phyloP scores from a whole-genome alignment of 2,329 filamentous ascomycete genomes.

The Paramyrothecium roridum region DNA sequence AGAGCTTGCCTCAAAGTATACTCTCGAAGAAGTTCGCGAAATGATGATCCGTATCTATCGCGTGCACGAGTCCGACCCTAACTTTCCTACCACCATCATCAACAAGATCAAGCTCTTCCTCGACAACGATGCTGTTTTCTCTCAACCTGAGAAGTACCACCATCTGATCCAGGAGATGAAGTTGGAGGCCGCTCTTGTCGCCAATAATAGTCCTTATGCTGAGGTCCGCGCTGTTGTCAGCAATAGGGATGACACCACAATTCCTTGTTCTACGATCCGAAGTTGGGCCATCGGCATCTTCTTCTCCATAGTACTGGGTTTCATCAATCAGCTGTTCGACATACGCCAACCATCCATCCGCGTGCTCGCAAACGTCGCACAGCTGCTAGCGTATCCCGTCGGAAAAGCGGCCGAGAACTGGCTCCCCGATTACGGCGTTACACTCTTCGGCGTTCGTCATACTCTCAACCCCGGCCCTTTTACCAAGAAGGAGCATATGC shows the following conservation, averaged over 20 bases:
- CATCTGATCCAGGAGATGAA: slow-evolving; percentile 52
- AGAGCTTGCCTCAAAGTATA: slow-evolving; percentile 38
- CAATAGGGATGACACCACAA: slow-evolving; percentile 49
- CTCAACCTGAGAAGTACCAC: slow-evolving; percentile 42
- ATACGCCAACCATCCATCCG: slow-evolving; percentile 53
- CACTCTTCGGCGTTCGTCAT: slow-evolving; percentile 40
- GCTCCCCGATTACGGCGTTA: slow-evolving; percentile 49
- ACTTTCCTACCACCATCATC: slow-evolving; percentile 36
- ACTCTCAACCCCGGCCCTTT: slow-evolving; percentile 55
- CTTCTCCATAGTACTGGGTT: slow-evolving; percentile 46
- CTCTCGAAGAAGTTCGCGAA: slow-evolving; percentile 38
- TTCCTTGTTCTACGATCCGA: slow-evolving; percentile 52
- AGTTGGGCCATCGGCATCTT: slow-evolving; percentile 51
- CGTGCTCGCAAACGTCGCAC: slow-evolving; percentile 53
- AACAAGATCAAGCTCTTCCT: slow-evolving; percentile 38
- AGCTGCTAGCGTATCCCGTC: slow-evolving; percentile 53
- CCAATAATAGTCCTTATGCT: slow-evolving; percentile 54
- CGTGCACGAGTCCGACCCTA: slow-evolving; percentile 40
- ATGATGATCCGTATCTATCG: slow-evolving; percentile 37
- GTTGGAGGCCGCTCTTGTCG: slow-evolving; percentile 51
- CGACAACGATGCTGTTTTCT: slow-evolving; percentile 40
- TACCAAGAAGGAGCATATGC: slow-evolving; percentile 59
- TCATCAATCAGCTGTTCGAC: slow-evolving; percentile 56
- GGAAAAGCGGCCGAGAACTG: slow-evolving; percentile 47
- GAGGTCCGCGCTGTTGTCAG: slow-evolving; percentile 55